Conservation (phyloP, 169 alveolate species). For the Plasmodium berghei region DNA sequence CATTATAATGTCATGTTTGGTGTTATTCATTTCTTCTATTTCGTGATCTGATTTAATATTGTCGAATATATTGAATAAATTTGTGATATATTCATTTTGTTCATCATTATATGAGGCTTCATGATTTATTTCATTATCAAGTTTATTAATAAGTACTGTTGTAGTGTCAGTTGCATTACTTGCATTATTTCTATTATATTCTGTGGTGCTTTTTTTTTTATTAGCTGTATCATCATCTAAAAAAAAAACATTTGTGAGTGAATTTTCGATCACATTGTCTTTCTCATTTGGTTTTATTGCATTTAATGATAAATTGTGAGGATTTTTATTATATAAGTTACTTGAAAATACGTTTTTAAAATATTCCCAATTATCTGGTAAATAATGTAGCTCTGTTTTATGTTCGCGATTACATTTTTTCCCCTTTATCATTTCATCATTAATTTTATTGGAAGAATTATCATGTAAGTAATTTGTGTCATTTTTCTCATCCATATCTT, state of each 20-base stretch:
- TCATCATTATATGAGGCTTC: not conserved
- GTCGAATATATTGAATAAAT: not conserved
- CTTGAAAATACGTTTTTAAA: conserved; percentile 12
- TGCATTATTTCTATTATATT: not conserved
- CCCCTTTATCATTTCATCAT: conserved; percentile 6
- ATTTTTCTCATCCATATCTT: not conserved
- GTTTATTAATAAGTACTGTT: not conserved
- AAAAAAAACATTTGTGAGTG: not conserved
- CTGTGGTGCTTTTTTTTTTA: not conserved
- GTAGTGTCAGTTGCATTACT: too few species aligned
- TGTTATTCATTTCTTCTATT: not conserved
- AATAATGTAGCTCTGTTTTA: not conserved
- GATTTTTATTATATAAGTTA: not conserved
- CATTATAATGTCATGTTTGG: too few species aligned
- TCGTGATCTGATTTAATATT: not conserved
- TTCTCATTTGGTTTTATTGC: not conserved
- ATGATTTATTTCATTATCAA: not conserved
- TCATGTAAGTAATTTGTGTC: not conserved
- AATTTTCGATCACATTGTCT: not conserved
- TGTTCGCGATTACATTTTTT: not conserved
- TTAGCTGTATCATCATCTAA: not conserved
- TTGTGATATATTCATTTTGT: not conserved
- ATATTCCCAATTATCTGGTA: conserved; percentile 6
- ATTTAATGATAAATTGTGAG: not conserved
- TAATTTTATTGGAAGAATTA: not conserved